Evolutionary conservation across 805 yeast species (phyloP), one percentile per base, ranked within the genome.

Genomic region (Starmerella kuoi): DNA sequence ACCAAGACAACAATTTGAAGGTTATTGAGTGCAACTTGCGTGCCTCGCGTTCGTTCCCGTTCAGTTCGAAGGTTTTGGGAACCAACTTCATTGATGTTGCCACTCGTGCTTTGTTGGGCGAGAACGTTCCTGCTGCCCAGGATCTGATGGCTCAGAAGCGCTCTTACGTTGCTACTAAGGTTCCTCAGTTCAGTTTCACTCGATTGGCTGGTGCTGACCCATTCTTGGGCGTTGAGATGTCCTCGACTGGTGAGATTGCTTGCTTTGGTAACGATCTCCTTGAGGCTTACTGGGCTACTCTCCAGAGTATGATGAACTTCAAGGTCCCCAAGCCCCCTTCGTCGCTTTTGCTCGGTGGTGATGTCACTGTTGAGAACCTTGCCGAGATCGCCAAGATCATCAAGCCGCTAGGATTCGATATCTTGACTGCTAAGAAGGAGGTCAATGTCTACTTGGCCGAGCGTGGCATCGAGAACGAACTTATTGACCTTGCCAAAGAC

Each of bases 131-230:
- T 37, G 93, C 93, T 32, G 93, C 97, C 38, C 77, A 72, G 30
- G 79, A 91, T 60, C 70, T 88, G 61, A 88, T 91, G 96, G 70
- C 69, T 43, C 68, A 70, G 55, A 56, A 69, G 45, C 82, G 84
- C 64, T 68, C 74, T 54, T 82, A 85, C 58, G 97, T 88, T 59
- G 97, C 97, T 38, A 82, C 93, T 42, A 91, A 91, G 68, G 96
- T 88, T 42, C 98, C 99, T 37, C 99, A 91, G 68, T 91, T 91
- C 66, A 88, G 97, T 6, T 91, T 91, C 70, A 87, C 97, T 31
- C 79, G 99, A 69, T 72, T 91, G 58, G 96, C 97, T 17, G 99
- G 98, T 53, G 99, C 99, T 38, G 99, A 91, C 64, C 99, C 99
- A 50, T 87, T 83, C 73, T 72, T 91, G 60, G 98, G 98, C 51